phyloP scores from a whole-genome alignment of 2,329 filamentous ascomycete species.

The Pezicula radicicola region DNA sequence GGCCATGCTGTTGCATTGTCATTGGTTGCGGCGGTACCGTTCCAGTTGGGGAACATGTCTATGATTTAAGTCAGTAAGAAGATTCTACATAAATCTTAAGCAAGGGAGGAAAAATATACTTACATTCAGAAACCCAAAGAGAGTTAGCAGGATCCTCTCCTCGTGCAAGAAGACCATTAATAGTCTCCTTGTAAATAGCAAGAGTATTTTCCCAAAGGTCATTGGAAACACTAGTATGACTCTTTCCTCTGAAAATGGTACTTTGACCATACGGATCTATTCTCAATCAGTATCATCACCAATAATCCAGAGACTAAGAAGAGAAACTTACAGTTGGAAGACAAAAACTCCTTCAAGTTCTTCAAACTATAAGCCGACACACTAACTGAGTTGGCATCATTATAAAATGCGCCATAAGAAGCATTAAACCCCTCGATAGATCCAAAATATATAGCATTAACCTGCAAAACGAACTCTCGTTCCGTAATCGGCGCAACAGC shows the following conservation, averaged over 20 bases:
- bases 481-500: background rate
- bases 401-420: constrained; percentile 1
- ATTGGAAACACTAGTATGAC: background rate
- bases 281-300: background rate
- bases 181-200: constrained; percentile 1
- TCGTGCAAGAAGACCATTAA: background rate
- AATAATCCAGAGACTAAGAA: background rate
- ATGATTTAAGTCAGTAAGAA: background rate
- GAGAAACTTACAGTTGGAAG: constrained; percentile 1
- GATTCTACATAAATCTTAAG: background rate
- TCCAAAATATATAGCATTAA: constrained; percentile 3
- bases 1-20: constrained; percentile 1
- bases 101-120: background rate
- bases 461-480: constrained; percentile 1
- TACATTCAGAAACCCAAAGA: background rate
- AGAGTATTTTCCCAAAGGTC: constrained; percentile 1
- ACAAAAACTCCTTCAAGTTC: background rate
- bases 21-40: background rate
- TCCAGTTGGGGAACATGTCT: constrained; percentile 3
- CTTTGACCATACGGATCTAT: background rate
- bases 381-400: background rate
- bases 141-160: constrained; percentile 1
- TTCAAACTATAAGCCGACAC: background rate
- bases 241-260: constrained; percentile 1
- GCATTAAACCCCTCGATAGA: constrained; percentile 1